Conservation (phyloP, 2,329 filamentous ascomycete species). For the Raffaelea ambrosiae region DNA sequence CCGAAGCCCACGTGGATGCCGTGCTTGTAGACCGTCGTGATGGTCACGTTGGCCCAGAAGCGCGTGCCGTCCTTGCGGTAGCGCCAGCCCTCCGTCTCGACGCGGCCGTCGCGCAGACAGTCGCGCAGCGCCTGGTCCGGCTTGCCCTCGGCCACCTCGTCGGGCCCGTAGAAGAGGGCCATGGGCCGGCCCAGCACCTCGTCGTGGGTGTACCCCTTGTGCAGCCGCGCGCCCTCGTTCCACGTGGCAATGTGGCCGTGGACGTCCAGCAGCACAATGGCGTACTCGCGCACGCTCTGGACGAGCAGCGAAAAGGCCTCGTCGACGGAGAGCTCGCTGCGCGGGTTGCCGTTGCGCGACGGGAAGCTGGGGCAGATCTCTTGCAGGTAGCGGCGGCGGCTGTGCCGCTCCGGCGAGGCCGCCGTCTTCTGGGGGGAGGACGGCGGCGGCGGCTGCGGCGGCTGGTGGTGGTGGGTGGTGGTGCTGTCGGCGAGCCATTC, state of each 20-base stretch:
- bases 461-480: too few relatives aligned
- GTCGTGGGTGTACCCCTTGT: slow-evolving; percentile 45
- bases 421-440: not conserved
- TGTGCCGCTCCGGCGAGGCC: not conserved
- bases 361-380: not conserved
- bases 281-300: slow-evolving; percentile 53
- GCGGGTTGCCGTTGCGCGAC: not conserved
- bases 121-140: slow-evolving; percentile 41
- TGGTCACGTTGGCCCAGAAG: slow-evolving; percentile 54
- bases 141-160: slow-evolving; percentile 40
- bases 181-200: slow-evolving; percentile 53
- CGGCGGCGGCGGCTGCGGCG: not conserved
- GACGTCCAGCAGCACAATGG: slow-evolving; percentile 53
- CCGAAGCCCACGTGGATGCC: slow-evolving; percentile 47
- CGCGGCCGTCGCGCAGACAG: slow-evolving; percentile 44
- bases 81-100: slow-evolving; percentile 53
- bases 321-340: slow-evolving; percentile 6
- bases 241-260: slow-evolving; percentile 47
- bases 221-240: slow-evolving; percentile 46
- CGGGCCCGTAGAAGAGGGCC: slow-evolving; percentile 44
- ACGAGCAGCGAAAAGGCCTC: slow-evolving; percentile 54
- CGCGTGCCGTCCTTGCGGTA: slow-evolving; percentile 47
- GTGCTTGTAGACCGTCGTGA: slow-evolving; percentile 45
- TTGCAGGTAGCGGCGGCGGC: not conserved
- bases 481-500: too few relatives aligned